Conservation (phyloP, 345 rosid genomes). For the Populus pruinosa region DNA sequence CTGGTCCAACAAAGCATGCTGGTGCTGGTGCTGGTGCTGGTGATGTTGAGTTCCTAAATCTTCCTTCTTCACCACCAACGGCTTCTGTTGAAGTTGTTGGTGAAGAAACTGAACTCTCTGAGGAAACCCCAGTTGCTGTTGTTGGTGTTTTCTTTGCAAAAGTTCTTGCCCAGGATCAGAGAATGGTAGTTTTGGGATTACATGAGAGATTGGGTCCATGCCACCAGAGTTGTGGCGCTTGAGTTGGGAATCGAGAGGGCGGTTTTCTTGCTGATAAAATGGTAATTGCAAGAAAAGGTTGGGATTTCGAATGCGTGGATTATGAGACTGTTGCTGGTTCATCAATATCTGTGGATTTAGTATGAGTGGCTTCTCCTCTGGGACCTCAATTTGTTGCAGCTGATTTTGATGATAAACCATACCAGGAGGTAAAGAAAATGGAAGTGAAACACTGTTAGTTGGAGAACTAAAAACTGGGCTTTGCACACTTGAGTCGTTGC, state of each 20-base stretch:
- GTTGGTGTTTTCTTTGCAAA: constrained; percentile 29
- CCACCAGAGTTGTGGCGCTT: constrained; percentile 42
- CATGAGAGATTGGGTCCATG: constrained; percentile 27
- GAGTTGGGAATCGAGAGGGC: constrained; percentile 36
- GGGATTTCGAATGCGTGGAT: constrained; percentile 26
- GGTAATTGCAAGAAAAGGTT: constrained; percentile 34
- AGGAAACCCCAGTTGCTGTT: constrained; percentile 28
- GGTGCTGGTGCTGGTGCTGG: constrained; percentile 26
- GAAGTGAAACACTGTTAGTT: constrained; percentile 15
- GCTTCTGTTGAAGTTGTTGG: constrained; percentile 30
- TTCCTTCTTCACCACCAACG: constrained; percentile 31
- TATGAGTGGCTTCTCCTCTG: constrained; percentile 38
- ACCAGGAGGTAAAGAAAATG: constrained; percentile 24
- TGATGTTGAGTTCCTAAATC: constrained; percentile 16
- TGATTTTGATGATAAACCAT: constrained; percentile 27
- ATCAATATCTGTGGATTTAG: constrained; percentile 28
- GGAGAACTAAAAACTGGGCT: constrained; percentile 27
- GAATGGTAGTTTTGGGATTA: constrained; percentile 29
- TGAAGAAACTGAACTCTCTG: constrained; percentile 40
- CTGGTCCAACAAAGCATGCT: constrained; percentile 41
- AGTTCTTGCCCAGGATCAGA: constrained; percentile 33
- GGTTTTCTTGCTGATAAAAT: constrained; percentile 26
- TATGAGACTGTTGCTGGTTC: constrained; percentile 36
- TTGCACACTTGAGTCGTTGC: constrained; percentile 18
- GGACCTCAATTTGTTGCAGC: constrained; percentile 28